A percentile compares a stretch with the other conserved stretches of the same genome.
Evolutionary conservation across 176 grass and related monocot genomes (phyloP).

Genomic region (Avena atlantica): DNA sequence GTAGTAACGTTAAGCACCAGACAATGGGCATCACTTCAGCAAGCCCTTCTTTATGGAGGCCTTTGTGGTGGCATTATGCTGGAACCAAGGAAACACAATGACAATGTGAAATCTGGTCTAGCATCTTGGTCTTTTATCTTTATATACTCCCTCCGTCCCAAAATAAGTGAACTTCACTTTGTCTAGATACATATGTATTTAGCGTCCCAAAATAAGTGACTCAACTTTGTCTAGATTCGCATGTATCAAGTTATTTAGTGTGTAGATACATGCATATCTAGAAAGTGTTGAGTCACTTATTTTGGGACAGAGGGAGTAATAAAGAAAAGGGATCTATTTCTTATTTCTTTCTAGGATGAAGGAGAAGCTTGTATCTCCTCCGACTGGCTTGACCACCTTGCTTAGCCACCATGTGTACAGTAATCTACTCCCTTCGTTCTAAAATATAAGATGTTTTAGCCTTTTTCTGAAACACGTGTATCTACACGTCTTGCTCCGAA

Average conservation of each 20-base stretch:
- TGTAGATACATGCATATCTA: too few species aligned
- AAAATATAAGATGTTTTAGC: too few species aligned
- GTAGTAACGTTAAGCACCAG: neutral
- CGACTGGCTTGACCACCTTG: slow-evolving; percentile 4
- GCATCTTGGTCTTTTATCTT: neutral
- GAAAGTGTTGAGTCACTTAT: too few species aligned
- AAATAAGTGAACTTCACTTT: too few species aligned
- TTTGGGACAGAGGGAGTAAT: too few species aligned
- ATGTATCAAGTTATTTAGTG: too few species aligned
- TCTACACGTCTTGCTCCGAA: too few species aligned
- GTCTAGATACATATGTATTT: too few species aligned
- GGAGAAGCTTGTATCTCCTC: neutral
- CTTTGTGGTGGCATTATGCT: neutral
- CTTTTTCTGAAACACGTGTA: too few species aligned
- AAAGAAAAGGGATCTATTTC: neutral
- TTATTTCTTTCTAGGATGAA: neutral
- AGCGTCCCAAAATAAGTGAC: too few species aligned
- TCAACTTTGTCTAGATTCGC: too few species aligned
- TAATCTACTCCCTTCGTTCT: neutral
- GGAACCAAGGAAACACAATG: too few species aligned
- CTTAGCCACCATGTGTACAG: neutral
- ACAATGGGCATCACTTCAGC: slow-evolving; percentile 7
- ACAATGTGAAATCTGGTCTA: neutral
- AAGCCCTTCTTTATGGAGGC: neutral
- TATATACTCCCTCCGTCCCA: neutral